Conservation (phyloP, 148 eudicot species). For the Rhododendron ovatum region DNA sequence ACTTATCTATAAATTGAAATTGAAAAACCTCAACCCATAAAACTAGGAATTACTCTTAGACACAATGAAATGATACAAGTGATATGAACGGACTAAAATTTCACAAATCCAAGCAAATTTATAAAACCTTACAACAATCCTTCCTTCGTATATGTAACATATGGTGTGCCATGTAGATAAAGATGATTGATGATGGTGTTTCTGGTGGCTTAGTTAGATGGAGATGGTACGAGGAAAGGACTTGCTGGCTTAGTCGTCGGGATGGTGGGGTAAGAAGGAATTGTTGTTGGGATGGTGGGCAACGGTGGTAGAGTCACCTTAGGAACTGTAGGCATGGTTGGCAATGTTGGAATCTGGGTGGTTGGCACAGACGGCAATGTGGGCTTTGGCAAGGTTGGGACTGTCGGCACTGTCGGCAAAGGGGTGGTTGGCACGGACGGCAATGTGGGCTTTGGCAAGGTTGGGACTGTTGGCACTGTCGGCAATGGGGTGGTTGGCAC, state of each 20-base stretch:
- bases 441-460: background rate
- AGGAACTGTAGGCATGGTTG: background rate
- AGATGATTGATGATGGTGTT: background rate
- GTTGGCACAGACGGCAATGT: slow-evolving; percentile 5
- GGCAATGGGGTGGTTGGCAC: background rate
- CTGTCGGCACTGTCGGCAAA: no score
- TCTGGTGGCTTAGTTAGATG: background rate
- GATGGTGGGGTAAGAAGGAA: background rate
- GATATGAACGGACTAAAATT: background rate
- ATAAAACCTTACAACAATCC: no score
- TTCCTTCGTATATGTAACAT: no score
- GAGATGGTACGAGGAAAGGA: background rate
- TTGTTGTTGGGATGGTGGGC: background rate
- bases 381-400: background rate
- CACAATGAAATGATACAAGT: background rate
- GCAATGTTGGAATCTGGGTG: background rate
- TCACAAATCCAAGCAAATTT: background rate
- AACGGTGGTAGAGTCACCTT: background rate
- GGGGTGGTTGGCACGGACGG: background rate
- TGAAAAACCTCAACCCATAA: background rate
- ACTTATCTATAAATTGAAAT: background rate
- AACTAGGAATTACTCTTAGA: background rate
- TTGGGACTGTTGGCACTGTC: background rate
- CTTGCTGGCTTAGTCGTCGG: background rate
- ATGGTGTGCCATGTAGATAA: background rate